A percentile compares a stretch with the other conserved stretches of the same genome.
Evolutionary conservation across 2,329 filamentous ascomycete species (phyloP).

Genomic region (Aspergillus udagawae): DNA sequence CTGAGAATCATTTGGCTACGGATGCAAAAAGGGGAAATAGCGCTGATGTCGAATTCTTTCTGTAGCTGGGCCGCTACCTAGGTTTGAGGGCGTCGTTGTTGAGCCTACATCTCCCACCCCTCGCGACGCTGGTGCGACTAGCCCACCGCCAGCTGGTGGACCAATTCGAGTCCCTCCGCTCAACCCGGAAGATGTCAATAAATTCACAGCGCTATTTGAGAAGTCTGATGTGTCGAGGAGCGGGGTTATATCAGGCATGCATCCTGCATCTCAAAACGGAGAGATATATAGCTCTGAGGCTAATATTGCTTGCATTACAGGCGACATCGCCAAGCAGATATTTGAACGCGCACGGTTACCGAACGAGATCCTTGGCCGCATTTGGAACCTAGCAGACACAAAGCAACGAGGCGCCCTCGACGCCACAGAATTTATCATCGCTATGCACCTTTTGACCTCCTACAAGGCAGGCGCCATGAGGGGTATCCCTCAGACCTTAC

Average conservation of each 20-base stretch:
- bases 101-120: conserved; percentile 43
- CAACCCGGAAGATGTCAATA: conserved; percentile 79
- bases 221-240: conserved; percentile 70
- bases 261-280: not conserved
- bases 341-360: conserved; percentile 90
- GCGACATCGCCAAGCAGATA: conserved; percentile 85
- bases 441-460: conserved; percentile 93
- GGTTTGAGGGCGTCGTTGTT: conserved; percentile 74
- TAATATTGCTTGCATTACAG: conserved; percentile 37
- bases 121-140: conserved; percentile 44
- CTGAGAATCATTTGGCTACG: not conserved
- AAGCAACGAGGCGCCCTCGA: conserved; percentile 86
- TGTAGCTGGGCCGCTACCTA: conserved; percentile 73
- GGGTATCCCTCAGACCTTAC: conserved; percentile 73
- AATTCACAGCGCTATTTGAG: conserved; percentile 88
- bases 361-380: conserved; percentile 85
- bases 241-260: conserved; percentile 65
- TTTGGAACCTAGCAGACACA: conserved; percentile 93
- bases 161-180: conserved; percentile 85
- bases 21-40: conserved; percentile 1
- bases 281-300: conserved; percentile 1
- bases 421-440: conserved; percentile 90
- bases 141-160: conserved; percentile 44
- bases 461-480: conserved; percentile 81
- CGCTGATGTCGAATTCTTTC: conserved; percentile 10